Evolutionary conservation across 768 basidiomycete species (phyloP), one percentile per base, ranked within the genome.

Genomic region (Agaricus subrufescens): DNA sequence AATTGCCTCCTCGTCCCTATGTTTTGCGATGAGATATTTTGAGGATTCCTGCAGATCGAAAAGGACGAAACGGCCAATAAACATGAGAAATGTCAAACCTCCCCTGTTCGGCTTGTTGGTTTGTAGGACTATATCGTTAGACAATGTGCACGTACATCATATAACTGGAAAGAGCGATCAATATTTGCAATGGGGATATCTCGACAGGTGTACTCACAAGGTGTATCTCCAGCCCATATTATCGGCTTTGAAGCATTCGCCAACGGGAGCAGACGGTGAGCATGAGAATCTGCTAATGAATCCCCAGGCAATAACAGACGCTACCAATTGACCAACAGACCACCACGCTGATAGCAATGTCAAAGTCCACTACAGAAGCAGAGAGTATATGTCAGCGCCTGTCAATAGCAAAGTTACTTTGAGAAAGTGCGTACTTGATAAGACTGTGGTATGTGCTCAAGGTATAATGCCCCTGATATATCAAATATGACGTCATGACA

Each of bases 141-240:
- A 53, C 23, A 9, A n/a, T 15, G 38, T 43, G 14, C 2, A 40
- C 54, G 8, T 38, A 56, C 55, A 56, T 49, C 27, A 39, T 50
- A 42, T 44, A 56, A n/a, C 55, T 56, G 26, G 1, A 31, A 26
- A 25, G 4, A 30, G 3, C 4, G 11, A 11, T 48, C 3, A 52
- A 46, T 39, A 38, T 40, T 15, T 26, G 19, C 27, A 29, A 53
- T 47, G 29, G 46, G 29, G 31, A 37, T 19, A 14, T 61, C 14
- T 29, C 67, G 53, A 37, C 39, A 40, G 38, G 11, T 29, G 6
- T 25, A 68, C 71, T 62, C 66, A 81, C 73, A 79, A 66, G 23
- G 75, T 74, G 63, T 83, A 84, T 65, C 83, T 71, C 83, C 83
- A 85, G 10, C 84, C 84, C 75, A 79, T 81, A 59, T 85, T 85